These are phyloP conservation scores for Beauveria brongniartii DNA, from an alignment of 2,329 filamentous ascomycete genomes.

Conservation along the genomic window DNA sequence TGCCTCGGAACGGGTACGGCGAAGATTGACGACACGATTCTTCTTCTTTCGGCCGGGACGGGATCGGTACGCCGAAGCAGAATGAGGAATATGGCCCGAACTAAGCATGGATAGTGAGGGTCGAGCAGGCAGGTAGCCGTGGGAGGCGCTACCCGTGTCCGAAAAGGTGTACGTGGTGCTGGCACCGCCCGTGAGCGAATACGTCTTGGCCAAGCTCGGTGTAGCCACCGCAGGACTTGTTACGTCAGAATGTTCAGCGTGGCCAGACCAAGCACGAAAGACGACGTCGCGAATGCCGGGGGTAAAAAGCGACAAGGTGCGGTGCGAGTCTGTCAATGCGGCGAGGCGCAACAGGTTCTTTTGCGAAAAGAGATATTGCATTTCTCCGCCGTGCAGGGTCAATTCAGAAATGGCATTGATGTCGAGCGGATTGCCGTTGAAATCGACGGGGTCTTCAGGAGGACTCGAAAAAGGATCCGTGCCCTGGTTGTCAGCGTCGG, in stretches of 20 bases:
- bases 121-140: constrained; percentile 58
- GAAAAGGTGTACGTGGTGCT: constrained; percentile 67
- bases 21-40: constrained; percentile 72
- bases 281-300: constrained; percentile 84
- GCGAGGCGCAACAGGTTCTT: constrained; percentile 84
- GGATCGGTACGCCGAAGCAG: constrained; percentile 54
- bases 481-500: constrained; percentile 48
- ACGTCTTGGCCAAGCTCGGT: constrained; percentile 51
- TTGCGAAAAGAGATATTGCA: constrained; percentile 87
- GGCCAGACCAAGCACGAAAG: constrained; percentile 85
- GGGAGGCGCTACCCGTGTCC: constrained; percentile 56
- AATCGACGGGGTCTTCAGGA: constrained; percentile 74
- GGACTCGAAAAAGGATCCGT: constrained; percentile 77
- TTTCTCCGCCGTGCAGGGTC: constrained; percentile 72
- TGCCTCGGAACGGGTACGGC: constrained; percentile 50
- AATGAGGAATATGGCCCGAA: constrained; percentile 54
- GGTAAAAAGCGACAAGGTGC: constrained; percentile 84
- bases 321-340: constrained; percentile 77
- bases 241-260: constrained; percentile 60
- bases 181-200: constrained; percentile 50
- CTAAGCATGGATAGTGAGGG: constrained; percentile 57
- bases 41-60: constrained; percentile 68
- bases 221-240: constrained; percentile 39
- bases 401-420: constrained; percentile 67
- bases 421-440: constrained; percentile 68